phyloP scores from a whole-genome alignment of 805 yeast genomes.

The Candida andamanensis region DNA sequence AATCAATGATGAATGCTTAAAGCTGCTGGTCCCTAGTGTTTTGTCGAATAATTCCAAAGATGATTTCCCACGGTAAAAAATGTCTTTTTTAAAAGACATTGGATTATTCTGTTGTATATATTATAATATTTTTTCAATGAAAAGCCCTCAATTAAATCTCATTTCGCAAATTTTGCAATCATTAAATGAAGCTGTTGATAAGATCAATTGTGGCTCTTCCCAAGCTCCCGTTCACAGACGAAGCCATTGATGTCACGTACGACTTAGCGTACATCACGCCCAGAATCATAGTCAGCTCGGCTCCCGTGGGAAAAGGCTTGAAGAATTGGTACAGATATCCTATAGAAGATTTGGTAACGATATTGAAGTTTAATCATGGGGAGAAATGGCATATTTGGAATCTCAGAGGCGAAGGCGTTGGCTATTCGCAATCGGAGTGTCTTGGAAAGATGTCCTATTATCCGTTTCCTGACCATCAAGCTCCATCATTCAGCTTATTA shows the following conservation, averaged over 20 bases:
- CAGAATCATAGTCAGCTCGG: slow-evolving; percentile 67
- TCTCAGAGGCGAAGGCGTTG: slow-evolving; percentile 54
- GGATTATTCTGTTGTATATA: too few relatives aligned
- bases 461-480: slow-evolving; percentile 76
- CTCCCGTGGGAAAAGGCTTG: slow-evolving; percentile 51
- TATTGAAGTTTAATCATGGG: slow-evolving; percentile 44
- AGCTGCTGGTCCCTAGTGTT: too few relatives aligned
- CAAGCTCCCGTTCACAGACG: slow-evolving; percentile 10
- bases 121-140: not conserved
- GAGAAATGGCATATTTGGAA: slow-evolving; percentile 70
- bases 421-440: slow-evolving; percentile 37
- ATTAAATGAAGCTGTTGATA: slow-evolving; percentile 3
- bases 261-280: slow-evolving; percentile 68
- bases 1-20: slow-evolving; percentile 11
- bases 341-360: slow-evolving; percentile 45
- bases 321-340: slow-evolving; percentile 48
- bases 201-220: slow-evolving; percentile 12
- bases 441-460: slow-evolving; percentile 27
- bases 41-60: too few relatives aligned
- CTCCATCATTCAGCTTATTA: slow-evolving; percentile 60
- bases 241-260: slow-evolving; percentile 18
- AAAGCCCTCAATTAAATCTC: too few relatives aligned
- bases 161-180: not conserved
- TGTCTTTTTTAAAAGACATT: too few relatives aligned
- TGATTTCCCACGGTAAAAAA: too few relatives aligned